Evolutionary conservation across 2,329 filamentous ascomycete genomes (phyloP), one percentile per base, ranked within the genome.

Genomic region (Nemania sp.): DNA sequence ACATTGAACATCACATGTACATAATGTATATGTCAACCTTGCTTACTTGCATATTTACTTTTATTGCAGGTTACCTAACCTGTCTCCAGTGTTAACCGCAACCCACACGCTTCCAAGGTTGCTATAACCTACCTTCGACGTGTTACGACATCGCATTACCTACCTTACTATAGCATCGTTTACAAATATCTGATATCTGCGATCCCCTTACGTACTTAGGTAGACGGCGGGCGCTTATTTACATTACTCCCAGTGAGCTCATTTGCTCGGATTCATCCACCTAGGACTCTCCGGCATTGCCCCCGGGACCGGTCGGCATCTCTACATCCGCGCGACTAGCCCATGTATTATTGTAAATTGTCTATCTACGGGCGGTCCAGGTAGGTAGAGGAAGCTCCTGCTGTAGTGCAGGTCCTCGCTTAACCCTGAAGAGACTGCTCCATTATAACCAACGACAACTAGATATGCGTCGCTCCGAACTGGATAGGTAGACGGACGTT

Each of bases 401-500:
- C 47, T 27, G 22, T 26, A 51, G 41, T 15, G n/a, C 24, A 27
- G 8, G 11, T 32, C 3, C 7, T 60, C 49, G 49, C 49, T 41
- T 60, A 54, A 38, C 27, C 56, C 51, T 15, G 18, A 51, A 47
- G 27, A 60, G 41, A 20, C n/a, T 38, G 56, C 49, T 53, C 38
- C 27, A 27, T 58, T 45, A 6, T 6, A 38, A 60, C 18, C 20
- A 60, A 51, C 57, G 47, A 27, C 24, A 29, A 60, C 27, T 18
- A 2, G n/a, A 18, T 47, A 22, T 10, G n/a, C 45, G 13, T 29
- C 13, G 15, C 26, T 22, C 4, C 20, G 35, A 18, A 26, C 29
- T 38, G 22, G 20, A 20, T 32, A 15, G 4, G 5, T 32, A 32
- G 29, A 32, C 29, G 29, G 38, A 15, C n/a, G 15, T 11, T 24